phyloP scores from a whole-genome alignment of 2,329 filamentous ascomycete genomes.

The Trichoderma gracile region DNA sequence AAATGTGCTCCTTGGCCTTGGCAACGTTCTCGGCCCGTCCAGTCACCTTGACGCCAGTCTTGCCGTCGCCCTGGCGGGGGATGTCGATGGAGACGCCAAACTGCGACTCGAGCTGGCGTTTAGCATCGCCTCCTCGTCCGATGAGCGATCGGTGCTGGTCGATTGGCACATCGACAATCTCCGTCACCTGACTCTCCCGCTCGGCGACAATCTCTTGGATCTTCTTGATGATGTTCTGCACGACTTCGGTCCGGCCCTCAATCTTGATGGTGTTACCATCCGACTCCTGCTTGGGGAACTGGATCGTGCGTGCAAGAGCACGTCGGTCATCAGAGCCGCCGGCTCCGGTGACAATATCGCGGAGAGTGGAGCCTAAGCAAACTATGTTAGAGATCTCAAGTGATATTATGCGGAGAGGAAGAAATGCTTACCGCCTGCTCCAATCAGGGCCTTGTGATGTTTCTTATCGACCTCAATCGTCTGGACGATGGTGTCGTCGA shows the following conservation, averaged over 20 bases:
- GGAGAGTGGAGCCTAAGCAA: constrained; percentile 71
- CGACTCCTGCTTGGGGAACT: constrained; percentile 87
- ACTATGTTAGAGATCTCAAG: not conserved
- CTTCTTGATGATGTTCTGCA: constrained; percentile 82
- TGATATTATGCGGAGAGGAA: not conserved
- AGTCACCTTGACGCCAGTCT: constrained; percentile 82
- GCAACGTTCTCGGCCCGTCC: constrained; percentile 78
- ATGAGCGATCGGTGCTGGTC: constrained; percentile 92
- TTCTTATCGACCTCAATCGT: constrained; percentile 92
- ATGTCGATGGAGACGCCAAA: constrained; percentile 89
- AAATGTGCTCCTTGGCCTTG: constrained; percentile 83
- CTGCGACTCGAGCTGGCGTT: constrained; percentile 80
- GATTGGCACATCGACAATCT: constrained; percentile 76
- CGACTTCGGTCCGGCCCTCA: constrained; percentile 79
- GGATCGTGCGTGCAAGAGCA: constrained; percentile 83
- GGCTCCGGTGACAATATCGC: constrained; percentile 80
- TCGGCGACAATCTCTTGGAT: constrained; percentile 82
- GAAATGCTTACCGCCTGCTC: constrained; percentile 71
- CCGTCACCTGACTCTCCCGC: constrained; percentile 78
- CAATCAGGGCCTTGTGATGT: constrained; percentile 87
- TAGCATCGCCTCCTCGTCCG: constrained; percentile 84
- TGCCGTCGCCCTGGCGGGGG: constrained; percentile 81
- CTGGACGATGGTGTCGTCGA: constrained; percentile 84
- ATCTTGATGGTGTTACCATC: constrained; percentile 83
- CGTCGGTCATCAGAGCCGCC: constrained; percentile 87